Evolutionary conservation across 306 rosid species (phyloP).

Genomic region (Trifolium dubium): DNA sequence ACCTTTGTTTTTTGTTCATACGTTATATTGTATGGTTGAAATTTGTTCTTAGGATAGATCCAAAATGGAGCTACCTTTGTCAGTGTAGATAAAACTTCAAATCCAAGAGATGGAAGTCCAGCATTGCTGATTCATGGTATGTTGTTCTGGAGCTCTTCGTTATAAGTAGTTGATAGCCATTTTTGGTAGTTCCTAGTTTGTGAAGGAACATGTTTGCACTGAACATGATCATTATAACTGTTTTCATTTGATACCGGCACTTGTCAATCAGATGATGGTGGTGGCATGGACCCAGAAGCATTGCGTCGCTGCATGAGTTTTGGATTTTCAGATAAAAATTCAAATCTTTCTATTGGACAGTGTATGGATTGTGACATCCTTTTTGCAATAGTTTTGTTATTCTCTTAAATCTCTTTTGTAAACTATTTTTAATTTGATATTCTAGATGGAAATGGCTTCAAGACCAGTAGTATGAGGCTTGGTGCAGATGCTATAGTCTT

Average conservation of each 20-base stretch:
- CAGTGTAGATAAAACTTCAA: slow-evolving; percentile 72
- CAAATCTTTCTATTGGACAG: slow-evolving; percentile 76
- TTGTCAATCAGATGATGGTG: slow-evolving; percentile 75
- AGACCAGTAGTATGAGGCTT: slow-evolving; percentile 97
- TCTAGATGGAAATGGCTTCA: slow-evolving; percentile 99
- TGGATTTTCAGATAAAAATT: slow-evolving; percentile 87
- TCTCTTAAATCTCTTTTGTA: slow-evolving; percentile 15
- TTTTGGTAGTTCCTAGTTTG: slow-evolving; percentile 33
- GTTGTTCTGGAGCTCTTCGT: slow-evolving; percentile 29
- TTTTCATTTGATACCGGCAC: slow-evolving; percentile 35
- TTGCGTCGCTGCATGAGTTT: slow-evolving; percentile 94
- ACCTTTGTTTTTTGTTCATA: slow-evolving; percentile 43
- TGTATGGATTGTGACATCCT: slow-evolving; percentile 63
- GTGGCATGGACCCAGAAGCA: slow-evolving; percentile 88
- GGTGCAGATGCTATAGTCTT: slow-evolving; percentile 94
- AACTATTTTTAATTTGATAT: slow-evolving; percentile 53
- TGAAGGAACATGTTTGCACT: slow-evolving; percentile 13
- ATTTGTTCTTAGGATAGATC: slow-evolving; percentile 72
- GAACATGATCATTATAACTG: slow-evolving; percentile 16
- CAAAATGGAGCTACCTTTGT: slow-evolving; percentile 95
- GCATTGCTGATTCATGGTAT: slow-evolving; percentile 92
- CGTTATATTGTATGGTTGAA: slow-evolving; percentile 47
- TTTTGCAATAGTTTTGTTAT: slow-evolving; percentile 27
- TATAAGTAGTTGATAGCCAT: slow-evolving; percentile 21
- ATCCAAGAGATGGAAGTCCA: slow-evolving; percentile 83